Conservation (phyloP, 2,329 filamentous ascomycete species). For the Diaporthe longicolla region DNA sequence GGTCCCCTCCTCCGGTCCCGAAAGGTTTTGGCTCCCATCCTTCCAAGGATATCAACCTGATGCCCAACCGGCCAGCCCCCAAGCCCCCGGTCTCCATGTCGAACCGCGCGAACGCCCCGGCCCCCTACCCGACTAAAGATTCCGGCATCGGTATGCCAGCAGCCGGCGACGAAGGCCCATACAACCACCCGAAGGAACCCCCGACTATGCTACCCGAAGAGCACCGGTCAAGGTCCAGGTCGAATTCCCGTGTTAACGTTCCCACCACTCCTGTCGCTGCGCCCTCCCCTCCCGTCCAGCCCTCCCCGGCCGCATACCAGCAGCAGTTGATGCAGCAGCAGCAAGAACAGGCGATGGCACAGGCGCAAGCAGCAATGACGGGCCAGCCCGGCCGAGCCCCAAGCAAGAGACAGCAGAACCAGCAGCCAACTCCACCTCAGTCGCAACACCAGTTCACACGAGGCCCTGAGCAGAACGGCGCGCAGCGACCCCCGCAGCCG, state of each 20-base stretch:
- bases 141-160: slow-evolving; percentile 75
- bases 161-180: slow-evolving; percentile 68
- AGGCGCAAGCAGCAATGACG: slow-evolving; percentile 82
- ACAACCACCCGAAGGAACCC: slow-evolving; percentile 66
- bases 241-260: slow-evolving; percentile 75
- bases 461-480: slow-evolving; percentile 54
- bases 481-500: slow-evolving; percentile 52
- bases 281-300: slow-evolving; percentile 63
- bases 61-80: slow-evolving; percentile 88
- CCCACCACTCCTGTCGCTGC: slow-evolving; percentile 50
- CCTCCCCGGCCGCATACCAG: slow-evolving; percentile 66
- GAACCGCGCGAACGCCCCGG: slow-evolving; percentile 67
- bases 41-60: slow-evolving; percentile 71
- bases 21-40: slow-evolving; percentile 63
- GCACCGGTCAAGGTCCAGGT: slow-evolving; percentile 76
- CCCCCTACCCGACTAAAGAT: slow-evolving; percentile 71
- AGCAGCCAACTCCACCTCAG: slow-evolving; percentile 64
- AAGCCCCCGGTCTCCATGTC: slow-evolving; percentile 81
- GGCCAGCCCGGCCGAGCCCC: slow-evolving; percentile 79
- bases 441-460: slow-evolving; percentile 64
- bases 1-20: slow-evolving; percentile 92
- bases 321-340: slow-evolving; percentile 82
- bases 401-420: slow-evolving; percentile 76
- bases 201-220: slow-evolving; percentile 75
- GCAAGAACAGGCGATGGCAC: slow-evolving; percentile 86